phyloP scores from a whole-genome alignment of 2,329 filamentous ascomycete genomes.

The Arthrobotrys pseudoclavata region DNA sequence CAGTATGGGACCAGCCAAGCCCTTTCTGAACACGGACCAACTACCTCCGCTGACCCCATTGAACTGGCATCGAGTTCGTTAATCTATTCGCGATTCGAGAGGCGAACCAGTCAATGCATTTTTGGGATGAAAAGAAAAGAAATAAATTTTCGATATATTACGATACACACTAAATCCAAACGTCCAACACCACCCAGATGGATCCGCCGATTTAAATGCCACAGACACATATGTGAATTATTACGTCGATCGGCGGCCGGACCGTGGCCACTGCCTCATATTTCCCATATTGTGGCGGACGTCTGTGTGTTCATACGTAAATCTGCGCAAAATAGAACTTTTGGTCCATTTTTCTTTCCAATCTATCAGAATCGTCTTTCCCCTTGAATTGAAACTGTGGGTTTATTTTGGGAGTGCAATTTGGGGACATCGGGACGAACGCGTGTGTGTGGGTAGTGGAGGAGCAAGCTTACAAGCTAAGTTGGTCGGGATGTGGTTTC shows the following conservation, averaged over 20 bases:
- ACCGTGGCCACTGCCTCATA: constrained; percentile 11
- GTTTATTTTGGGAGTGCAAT: constrained; percentile 26
- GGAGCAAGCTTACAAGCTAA: not conserved
- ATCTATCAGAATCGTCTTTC: constrained; percentile 29
- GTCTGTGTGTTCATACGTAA: not conserved
- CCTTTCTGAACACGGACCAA: constrained; percentile 21
- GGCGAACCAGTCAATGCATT: constrained; percentile 17
- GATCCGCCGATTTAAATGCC: not conserved
- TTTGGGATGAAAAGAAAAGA: constrained; percentile 12
- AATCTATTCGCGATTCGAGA: constrained; percentile 24
- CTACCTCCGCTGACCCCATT: constrained; percentile 15
- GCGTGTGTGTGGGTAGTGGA: not conserved
- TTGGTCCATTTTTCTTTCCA: constrained; percentile 4
- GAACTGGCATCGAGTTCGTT: not conserved
- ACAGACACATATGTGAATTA: not conserved
- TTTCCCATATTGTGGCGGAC: constrained; percentile 22
- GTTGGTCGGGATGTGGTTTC: constrained; percentile 50
- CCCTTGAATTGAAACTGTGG: not conserved
- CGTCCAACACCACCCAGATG: not conserved
- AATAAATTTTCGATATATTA: constrained; percentile 24
- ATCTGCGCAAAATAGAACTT: constrained; percentile 5
- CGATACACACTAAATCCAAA: constrained; percentile 10
- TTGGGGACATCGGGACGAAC: constrained; percentile 42
- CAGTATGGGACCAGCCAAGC: constrained; percentile 5
- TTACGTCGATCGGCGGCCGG: constrained; percentile 14